Base-by-base conservation (phyloP, 768 basidiomycete species). In the Macrolepiota fuliginosa region DNA sequence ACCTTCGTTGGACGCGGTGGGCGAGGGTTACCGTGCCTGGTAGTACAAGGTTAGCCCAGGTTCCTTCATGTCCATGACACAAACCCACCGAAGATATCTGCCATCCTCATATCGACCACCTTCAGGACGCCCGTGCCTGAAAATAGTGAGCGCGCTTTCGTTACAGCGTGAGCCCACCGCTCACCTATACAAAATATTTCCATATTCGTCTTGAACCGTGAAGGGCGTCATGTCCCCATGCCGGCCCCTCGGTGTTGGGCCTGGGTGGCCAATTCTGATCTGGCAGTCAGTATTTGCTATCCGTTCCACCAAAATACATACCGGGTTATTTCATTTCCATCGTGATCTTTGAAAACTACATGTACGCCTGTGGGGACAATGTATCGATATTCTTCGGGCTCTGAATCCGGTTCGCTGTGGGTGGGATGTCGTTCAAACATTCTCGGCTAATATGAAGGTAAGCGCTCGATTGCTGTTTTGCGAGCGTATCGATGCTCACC, bases 321-420 rank as follows among this genome's bases (percentile, higher is more conserved):
- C 88, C 88, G 83, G 2, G 83, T 81, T 25, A 89, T 83, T 66
- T 86, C 86, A 58, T 83, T 81, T 22, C 88, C 88, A 19, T 78
- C 71, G 64, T 84, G 82, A 66, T 90, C 88, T 69, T 86, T 80
- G 66, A 91, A 89, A 50, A 90, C 80, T 4, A 90, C 84, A 61
- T 85, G 81, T 62, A 84, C 75, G 22, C 87, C 88, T 17, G 78
- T 79, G 39, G 89, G 89, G 53, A 90, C 80, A 64, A 90, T 82
- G 65, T 90, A 90, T 68, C 75, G 77, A 65, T 70, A 83, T 40
- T 74, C 66, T 47, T 75, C 72, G 1, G 70, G 70, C 22, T 77
- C 76, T 13, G 71, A 68, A 10, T 67, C 67, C 24, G 61, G 64
- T 10, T 71, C 72, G n/a, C 68, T 66, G 54, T 66, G 68, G 40